Evolutionary conservation across 192 early-diverging fungal species (phyloP).

Genomic region (Coemansia sp.): DNA sequence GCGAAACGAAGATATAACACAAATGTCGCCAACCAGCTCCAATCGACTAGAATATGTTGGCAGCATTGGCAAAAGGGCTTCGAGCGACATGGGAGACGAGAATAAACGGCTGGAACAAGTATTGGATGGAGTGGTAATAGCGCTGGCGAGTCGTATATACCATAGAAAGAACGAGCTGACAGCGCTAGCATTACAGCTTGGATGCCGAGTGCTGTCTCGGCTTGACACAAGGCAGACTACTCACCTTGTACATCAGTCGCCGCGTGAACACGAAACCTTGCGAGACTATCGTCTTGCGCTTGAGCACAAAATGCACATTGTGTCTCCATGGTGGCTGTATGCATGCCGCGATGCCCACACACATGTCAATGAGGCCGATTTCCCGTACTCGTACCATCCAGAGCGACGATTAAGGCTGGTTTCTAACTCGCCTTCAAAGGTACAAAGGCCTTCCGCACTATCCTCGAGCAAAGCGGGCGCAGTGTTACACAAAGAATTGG

Average conservation of each 20-base stretch:
- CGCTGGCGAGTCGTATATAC: slow-evolving; percentile 36
- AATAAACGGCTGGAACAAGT: neutral
- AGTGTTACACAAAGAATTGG: neutral
- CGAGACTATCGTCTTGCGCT: slow-evolving; percentile 36
- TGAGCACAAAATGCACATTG: slow-evolving; percentile 23
- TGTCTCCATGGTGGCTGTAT: slow-evolving; percentile 57
- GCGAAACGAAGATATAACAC: slow-evolving; percentile 26
- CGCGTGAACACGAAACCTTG: slow-evolving; percentile 38
- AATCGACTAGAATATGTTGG: neutral
- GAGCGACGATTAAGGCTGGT: slow-evolving; percentile 35
- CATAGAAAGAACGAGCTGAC: slow-evolving; percentile 40
- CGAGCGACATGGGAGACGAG: neutral
- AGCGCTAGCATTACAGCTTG: slow-evolving; percentile 30
- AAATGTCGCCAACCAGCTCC: slow-evolving; percentile 31
- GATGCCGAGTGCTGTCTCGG: slow-evolving; percentile 30
- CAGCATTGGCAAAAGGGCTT: neutral
- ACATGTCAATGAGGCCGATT: slow-evolving; percentile 29
- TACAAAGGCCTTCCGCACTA: neutral
- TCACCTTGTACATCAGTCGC: slow-evolving; percentile 53
- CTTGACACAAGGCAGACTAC: slow-evolving; percentile 37
- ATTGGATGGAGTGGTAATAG: slow-evolving; percentile 33
- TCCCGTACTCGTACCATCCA: slow-evolving; percentile 46
- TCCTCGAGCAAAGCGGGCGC: neutral
- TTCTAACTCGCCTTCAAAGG: slow-evolving; percentile 13
- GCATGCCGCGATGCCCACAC: slow-evolving; percentile 31